phyloP scores from a whole-genome alignment of 352 stramenopile species.

The Phytopythium kandeliae region DNA sequence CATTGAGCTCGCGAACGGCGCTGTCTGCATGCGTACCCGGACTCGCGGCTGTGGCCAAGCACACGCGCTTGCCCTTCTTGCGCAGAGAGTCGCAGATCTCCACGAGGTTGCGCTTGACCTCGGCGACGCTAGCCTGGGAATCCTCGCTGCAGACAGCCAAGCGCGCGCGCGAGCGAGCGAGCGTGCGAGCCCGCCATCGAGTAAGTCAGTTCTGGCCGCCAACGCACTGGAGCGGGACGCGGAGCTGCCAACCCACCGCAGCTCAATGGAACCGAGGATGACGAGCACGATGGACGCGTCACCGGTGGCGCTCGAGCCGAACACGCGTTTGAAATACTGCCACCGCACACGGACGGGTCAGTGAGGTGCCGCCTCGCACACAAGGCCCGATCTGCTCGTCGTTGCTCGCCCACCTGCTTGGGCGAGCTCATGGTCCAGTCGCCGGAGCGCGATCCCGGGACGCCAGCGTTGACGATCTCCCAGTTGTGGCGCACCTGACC shows the following conservation, averaged over 20 bases:
- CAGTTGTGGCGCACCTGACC: slow-evolving; percentile 69
- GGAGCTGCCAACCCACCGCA: no score
- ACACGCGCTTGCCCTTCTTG: slow-evolving; percentile 83
- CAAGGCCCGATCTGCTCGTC: background rate
- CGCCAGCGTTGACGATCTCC: slow-evolving; percentile 74
- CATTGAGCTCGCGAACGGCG: slow-evolving; percentile 40
- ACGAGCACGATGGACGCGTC: slow-evolving; percentile 80
- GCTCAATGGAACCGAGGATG: slow-evolving; percentile 66
- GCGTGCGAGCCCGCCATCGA: no score
- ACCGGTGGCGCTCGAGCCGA: slow-evolving; percentile 38
- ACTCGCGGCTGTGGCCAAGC: slow-evolving; percentile 54
- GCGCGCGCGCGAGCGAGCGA: no score
- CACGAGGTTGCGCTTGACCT: slow-evolving; percentile 58
- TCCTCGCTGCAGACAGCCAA: slow-evolving; percentile 12
- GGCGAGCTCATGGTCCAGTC: slow-evolving; percentile 64
- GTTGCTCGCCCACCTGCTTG: slow-evolving; percentile 34
- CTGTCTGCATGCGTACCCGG: background rate
- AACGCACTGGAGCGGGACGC: no score
- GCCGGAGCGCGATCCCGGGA: slow-evolving; percentile 48
- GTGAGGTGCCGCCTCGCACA: no score
- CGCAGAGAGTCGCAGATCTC: slow-evolving; percentile 70
- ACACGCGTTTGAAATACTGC: slow-evolving; percentile 67
- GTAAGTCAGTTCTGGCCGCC: no score
- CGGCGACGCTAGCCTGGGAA: slow-evolving; percentile 12
- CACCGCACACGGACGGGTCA: background rate